phyloP scores from a whole-genome alignment of 2,329 filamentous ascomycete species.

The Botrytis byssoidea region DNA sequence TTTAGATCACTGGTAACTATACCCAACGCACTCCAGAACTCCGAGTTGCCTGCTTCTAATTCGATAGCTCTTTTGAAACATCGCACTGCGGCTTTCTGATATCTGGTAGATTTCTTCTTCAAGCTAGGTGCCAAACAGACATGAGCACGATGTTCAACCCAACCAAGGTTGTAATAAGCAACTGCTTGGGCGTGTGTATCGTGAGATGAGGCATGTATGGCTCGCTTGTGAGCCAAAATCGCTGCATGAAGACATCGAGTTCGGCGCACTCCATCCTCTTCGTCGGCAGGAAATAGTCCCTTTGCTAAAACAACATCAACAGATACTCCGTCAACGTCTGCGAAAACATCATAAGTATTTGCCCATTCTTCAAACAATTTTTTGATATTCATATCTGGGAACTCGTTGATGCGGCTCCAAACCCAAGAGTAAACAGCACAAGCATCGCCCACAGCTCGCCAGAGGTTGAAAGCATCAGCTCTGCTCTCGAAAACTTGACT shows the following conservation, averaged over 20 bases:
- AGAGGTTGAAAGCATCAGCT: slow-evolving; percentile 81
- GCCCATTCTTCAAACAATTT: slow-evolving; percentile 57
- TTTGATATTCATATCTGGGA: slow-evolving; percentile 60
- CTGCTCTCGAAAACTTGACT: slow-evolving; percentile 58
- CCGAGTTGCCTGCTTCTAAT: slow-evolving; percentile 86
- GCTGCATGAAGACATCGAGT: slow-evolving; percentile 65
- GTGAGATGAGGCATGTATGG: slow-evolving; percentile 67
- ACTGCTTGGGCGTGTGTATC: slow-evolving; percentile 88
- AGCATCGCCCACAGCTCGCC: slow-evolving; percentile 89
- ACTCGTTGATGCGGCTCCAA: slow-evolving; percentile 61
- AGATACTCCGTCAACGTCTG: slow-evolving; percentile 66
- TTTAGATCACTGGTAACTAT: slow-evolving; percentile 86
- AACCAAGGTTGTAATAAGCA: slow-evolving; percentile 96
- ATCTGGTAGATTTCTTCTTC: slow-evolving; percentile 60
- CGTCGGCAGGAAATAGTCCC: slow-evolving; percentile 37
- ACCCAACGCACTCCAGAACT: slow-evolving; percentile 96
- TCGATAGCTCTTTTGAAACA: slow-evolving; percentile 97
- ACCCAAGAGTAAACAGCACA: slow-evolving; percentile 81
- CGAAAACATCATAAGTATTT: slow-evolving; percentile 58
- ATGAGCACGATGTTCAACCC: slow-evolving; percentile 85
- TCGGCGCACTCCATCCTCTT: slow-evolving; percentile 45
- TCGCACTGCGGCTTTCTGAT: slow-evolving; percentile 76
- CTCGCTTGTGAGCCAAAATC: slow-evolving; percentile 84
- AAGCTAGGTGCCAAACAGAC: slow-evolving; percentile 55
- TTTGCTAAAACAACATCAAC: slow-evolving; percentile 41